Evolutionary conservation across 441 rosid species (phyloP), one percentile per base, ranked within the genome.

Genomic region (Syzygium syzygioides): DNA sequence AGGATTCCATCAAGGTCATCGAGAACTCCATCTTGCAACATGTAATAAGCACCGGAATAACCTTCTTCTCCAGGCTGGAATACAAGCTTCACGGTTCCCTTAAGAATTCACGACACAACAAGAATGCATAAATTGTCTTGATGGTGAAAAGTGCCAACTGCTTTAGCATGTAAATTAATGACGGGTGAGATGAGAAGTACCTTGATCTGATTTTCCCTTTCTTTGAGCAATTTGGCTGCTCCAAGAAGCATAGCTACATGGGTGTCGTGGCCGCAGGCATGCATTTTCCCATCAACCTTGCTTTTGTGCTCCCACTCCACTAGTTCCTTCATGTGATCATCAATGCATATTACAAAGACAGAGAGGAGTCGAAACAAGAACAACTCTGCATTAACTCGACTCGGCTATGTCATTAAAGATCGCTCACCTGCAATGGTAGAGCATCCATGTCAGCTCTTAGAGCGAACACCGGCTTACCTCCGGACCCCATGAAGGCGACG

Each of bases 381-480:
- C 50, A 19, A 3, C 15, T 37, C 80, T 71, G 50, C 50, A 71
- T 71, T 37, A 20, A 55, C 48, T 55, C 20, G 25, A 55, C 25
- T 55, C 57, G 57, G 57, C 48, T 34, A 34, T 10, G 48, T 37
- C 45, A 12, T 71, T 37, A 71, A 12, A n/a, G 48, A 9, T 28
- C 3, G 79, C 30, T 41, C 56, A 94, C 98, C 98, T 95, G 98
- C 85, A 95, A 80, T 8, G 97, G 97, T 66, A 97, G 98, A 60
- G 98, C 99, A 88, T 97, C 99, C 98, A 95, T 97, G 91, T 96
- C 98, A 55, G 96, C 98, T 87, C 98, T 92, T n/a, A 97, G 95
- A 88, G 93, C 95, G 15, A 96, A 94, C 54, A 93, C 94, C 2
- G 98, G 98, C 62, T 91, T 79, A 1, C 76, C 86, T 23, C 96